Evolutionary conservation across 2,329 filamentous ascomycete genomes (phyloP).

Genomic region (Teratosphaeria zuluensis): DNA sequence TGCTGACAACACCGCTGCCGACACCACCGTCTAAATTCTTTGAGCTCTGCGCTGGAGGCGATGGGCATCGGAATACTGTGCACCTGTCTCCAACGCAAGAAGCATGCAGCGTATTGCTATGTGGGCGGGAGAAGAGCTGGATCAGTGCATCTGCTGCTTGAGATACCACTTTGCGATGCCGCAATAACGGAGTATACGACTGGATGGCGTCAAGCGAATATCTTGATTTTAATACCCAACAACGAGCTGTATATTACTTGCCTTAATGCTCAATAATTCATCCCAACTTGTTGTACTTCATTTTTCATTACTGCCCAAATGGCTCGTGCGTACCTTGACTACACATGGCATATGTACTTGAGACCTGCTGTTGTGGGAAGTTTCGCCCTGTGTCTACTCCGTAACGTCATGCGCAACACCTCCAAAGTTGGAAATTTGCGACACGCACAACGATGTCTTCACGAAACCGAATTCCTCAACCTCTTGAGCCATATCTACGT

Average conservation of each 20-base stretch:
- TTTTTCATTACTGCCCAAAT: no score
- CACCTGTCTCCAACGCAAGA: not conserved
- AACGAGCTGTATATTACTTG: not conserved
- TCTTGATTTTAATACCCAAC: not conserved
- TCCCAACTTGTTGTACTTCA: no score
- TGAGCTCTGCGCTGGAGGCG: not conserved
- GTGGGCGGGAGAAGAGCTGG: not conserved
- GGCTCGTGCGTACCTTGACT: no score
- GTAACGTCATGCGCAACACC: not conserved
- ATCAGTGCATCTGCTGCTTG: not conserved
- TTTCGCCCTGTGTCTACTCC: not conserved
- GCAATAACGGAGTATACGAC: not conserved
- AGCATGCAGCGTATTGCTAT: not conserved
- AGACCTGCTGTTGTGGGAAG: not conserved
- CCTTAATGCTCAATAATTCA: not conserved
- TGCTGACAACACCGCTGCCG: not conserved
- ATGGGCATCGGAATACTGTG: not conserved
- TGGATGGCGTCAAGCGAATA: not conserved
- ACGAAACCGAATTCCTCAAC: constrained; percentile 45
- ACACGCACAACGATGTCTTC: constrained; percentile 19
- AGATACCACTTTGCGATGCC: not conserved
- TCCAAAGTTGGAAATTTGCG: constrained; percentile 14
- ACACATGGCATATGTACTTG: no score
- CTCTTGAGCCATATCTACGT: constrained; percentile 54
- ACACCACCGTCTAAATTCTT: constrained; percentile 1